These are phyloP conservation scores for Apiotrichum sp. DNA, from an alignment of 1,284 basidiomycete genomes.

Conservation along the genomic window DNA sequence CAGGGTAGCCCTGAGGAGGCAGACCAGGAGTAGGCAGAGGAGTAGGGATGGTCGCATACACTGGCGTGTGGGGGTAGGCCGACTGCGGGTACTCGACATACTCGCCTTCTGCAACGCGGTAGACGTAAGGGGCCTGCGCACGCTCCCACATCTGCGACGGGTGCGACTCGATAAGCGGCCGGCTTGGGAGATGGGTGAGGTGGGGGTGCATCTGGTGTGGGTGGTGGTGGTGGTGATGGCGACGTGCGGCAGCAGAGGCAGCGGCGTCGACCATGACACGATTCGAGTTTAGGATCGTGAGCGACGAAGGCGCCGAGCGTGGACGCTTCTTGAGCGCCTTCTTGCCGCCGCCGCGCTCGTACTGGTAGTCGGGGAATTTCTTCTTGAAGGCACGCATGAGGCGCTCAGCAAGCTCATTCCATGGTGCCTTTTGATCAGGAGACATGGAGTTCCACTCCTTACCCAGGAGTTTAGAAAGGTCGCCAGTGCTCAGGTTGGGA, in stretches of 20 bases:
- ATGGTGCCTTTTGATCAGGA: constrained; percentile 13
- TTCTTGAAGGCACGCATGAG: constrained; percentile 19
- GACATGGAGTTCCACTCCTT: constrained; percentile 18
- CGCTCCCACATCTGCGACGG: background rate
- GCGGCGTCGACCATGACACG: constrained; percentile 8
- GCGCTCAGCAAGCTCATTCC: constrained; percentile 17
- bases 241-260: background rate
- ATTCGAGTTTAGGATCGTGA: constrained; percentile 4
- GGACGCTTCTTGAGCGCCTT: constrained; percentile 7
- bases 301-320: constrained; percentile 1
- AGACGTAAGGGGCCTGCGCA: background rate
- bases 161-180: background rate
- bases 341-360: constrained; percentile 17
- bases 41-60: background rate
- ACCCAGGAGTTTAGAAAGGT: constrained; percentile 18
- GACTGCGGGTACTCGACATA: background rate
- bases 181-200: background rate
- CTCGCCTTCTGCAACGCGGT: background rate
- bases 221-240: background rate
- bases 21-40: background rate
- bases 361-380: constrained; percentile 23
- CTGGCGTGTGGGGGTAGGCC: background rate
- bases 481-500: constrained; percentile 15
- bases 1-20: background rate
- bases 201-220: constrained; percentile 2